These are phyloP conservation scores for Xylariaceae sp. DNA, from an alignment of 2,329 filamentous ascomycete genomes.

Conservation along the genomic window DNA sequence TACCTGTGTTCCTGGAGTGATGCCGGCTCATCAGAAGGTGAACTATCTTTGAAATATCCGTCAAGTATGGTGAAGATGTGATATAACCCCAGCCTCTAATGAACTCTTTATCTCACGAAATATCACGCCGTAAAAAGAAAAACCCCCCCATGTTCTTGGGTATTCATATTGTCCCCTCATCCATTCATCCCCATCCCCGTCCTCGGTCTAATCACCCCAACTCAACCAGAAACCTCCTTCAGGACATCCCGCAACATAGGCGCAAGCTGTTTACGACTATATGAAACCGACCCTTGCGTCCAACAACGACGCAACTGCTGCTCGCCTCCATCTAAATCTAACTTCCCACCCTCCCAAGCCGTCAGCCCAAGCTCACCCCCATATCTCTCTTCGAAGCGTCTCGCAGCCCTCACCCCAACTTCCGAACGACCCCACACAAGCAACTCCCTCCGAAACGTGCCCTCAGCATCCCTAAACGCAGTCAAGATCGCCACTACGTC, in stretches of 20 bases:
- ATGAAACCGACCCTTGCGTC: constrained; percentile 57
- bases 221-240: constrained; percentile 24
- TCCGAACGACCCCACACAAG: constrained; percentile 58
- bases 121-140: not conserved
- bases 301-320: constrained; percentile 53
- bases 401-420: constrained; percentile 44
- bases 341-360: constrained; percentile 44
- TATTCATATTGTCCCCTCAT: not conserved
- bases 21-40: too few species aligned
- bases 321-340: constrained; percentile 33
- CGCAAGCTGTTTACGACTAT: constrained; percentile 64
- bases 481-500: constrained; percentile 66
- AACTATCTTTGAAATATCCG: not conserved
- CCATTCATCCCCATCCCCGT: not conserved
- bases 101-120: not conserved
- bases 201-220: not conserved
- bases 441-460: constrained; percentile 59
- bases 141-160: not conserved
- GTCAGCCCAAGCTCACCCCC: constrained; percentile 50
- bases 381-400: constrained; percentile 47
- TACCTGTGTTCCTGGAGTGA: too few species aligned
- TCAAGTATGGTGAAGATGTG: not conserved
- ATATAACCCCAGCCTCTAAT: not conserved
- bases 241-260: constrained; percentile 57
- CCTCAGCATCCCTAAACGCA: constrained; percentile 48